A percentile compares a stretch with the other conserved stretches of the same genome.
Conservation (phyloP, 2,329 filamentous ascomycete species). For the Fusarium sp. region DNA sequence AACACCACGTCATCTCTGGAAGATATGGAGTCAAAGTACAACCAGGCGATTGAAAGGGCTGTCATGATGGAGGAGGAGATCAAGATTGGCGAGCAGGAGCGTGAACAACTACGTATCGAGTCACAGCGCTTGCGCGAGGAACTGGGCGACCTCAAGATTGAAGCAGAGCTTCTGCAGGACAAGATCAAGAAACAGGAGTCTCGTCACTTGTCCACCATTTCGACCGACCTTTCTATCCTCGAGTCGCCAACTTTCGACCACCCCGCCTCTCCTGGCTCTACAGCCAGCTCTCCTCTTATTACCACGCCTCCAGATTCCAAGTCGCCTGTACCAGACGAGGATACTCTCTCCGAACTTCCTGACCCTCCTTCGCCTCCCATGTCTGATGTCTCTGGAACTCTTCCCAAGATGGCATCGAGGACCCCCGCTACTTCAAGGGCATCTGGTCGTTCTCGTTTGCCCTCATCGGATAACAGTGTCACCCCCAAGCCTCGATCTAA, state of each 20-base stretch:
- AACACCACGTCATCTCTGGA: conserved; percentile 96
- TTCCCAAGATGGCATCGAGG: conserved; percentile 57
- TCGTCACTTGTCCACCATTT: conserved; percentile 66
- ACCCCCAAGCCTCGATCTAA: conserved; percentile 67
- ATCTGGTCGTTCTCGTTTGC: conserved; percentile 54
- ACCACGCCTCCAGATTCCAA: conserved; percentile 82
- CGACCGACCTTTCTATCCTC: conserved; percentile 68
- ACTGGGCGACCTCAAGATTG: conserved; percentile 90
- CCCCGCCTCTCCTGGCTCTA: conserved; percentile 78
- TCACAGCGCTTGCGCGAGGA: conserved; percentile 90
- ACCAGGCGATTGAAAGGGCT: conserved; percentile 87
- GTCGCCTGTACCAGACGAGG: conserved; percentile 59
- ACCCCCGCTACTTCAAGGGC: conserved; percentile 46
- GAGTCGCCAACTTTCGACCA: conserved; percentile 78
- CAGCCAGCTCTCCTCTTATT: conserved; percentile 89
- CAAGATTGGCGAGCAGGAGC: conserved; percentile 87
- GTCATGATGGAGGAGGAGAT: conserved; percentile 97
- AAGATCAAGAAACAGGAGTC: conserved; percentile 80
- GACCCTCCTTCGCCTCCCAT: conserved; percentile 94
- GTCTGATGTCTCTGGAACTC: conserved; percentile 79
- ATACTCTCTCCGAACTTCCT: conserved; percentile 69
- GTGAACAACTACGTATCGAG: conserved; percentile 88
- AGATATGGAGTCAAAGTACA: conserved; percentile 97
- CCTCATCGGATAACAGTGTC: conserved; percentile 61
- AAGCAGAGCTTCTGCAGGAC: conserved; percentile 92